A percentile compares a stretch with the other conserved stretches of the same genome.
phyloP scores from a whole-genome alignment of 768 basidiomycete species.

The Pisolithus marmoratus region DNA sequence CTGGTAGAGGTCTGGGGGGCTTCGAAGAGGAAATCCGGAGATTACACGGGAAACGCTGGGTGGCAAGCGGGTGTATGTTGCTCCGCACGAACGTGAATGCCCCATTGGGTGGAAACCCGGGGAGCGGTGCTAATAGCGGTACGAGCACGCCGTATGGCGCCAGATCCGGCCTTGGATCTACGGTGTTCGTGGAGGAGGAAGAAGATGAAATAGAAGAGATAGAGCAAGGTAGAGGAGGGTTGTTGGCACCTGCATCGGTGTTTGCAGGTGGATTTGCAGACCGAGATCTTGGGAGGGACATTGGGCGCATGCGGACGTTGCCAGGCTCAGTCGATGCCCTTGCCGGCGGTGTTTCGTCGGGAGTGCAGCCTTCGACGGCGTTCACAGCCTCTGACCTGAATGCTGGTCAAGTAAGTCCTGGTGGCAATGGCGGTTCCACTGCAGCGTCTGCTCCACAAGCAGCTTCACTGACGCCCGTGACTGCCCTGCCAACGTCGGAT shows the following conservation, averaged over 20 bases:
- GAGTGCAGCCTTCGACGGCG: slow-evolving; percentile 44
- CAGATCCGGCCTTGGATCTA: slow-evolving; percentile 46
- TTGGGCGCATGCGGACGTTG: slow-evolving; percentile 47
- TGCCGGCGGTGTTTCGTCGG: slow-evolving; percentile 24
- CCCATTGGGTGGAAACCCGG: slow-evolving; percentile 23
- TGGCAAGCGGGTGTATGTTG: slow-evolving; percentile 52
- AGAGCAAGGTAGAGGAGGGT: slow-evolving; percentile 40
- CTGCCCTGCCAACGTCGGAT: slow-evolving; percentile 66
- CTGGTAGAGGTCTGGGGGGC: slow-evolving; percentile 40
- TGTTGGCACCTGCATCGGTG: slow-evolving; percentile 22
- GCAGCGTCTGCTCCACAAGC: slow-evolving; percentile 14
- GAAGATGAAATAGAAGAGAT: slow-evolving; percentile 63
- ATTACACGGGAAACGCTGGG: slow-evolving; percentile 70
- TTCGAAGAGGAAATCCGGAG: slow-evolving; percentile 80
- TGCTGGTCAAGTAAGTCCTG: slow-evolving; percentile 26
- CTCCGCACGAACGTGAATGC: slow-evolving; percentile 57
- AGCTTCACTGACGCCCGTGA: slow-evolving; percentile 63
- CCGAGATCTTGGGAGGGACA: slow-evolving; percentile 36
- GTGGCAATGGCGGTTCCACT: slow-evolving; percentile 23
- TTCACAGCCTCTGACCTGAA: slow-evolving; percentile 62
- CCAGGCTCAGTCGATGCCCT: slow-evolving; percentile 38
- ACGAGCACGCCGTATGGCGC: slow-evolving; percentile 62
- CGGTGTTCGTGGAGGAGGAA: slow-evolving; percentile 64
- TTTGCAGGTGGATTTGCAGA: slow-evolving; percentile 36
- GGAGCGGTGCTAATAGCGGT: slow-evolving; percentile 57